Base-by-base conservation (phyloP, 805 yeast species). In the Dipodascopsis tothii region DNA sequence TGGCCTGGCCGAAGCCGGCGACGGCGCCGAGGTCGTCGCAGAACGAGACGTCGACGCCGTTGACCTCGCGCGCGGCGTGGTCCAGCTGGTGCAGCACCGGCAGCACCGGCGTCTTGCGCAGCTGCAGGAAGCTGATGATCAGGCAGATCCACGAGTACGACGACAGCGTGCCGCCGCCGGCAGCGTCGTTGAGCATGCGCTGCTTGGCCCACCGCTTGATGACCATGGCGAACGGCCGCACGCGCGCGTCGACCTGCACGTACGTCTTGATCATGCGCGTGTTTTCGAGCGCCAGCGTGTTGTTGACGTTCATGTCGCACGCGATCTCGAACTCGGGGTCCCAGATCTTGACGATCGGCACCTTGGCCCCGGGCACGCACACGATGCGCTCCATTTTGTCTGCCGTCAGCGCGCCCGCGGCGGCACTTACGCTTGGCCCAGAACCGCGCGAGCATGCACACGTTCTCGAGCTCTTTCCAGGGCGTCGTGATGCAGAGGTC, bases 91-190 rank as follows among this genome's bases (percentile, higher is more conserved):
- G 56, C 33, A 56, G 43, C 14, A 43, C 21, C 6, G 59, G 59
- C n/a, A 56, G 35, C 16, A 56, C 34, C 9, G 59, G 56, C 20
- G 52, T 55, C 3, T 18, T 32, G 5, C 56, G 48, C 22, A 40
- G 34, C 37, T 56, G 59, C 17, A 56, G 40, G 39, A 52, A 56
- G 35, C 52, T 54, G 39, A 56, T 46, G 38, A 56, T 49, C 41
- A 56, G 33, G 33, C 59, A 56, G 9, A 56, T 48, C 56, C 58
- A 55, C 17, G 59, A 53, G 37, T 56, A 56, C 11, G 58, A 55
- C 11, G 57, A 47, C 27, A 56, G 39, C 4, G 59, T 56, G 5
- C 54, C 58, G 21, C 58, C 58, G 11, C 48, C 55, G 3, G 59
- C 59, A n/a, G 59, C 59, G 30, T 56, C 57, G 34, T 56, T 56